A percentile compares a stretch with the other conserved stretches of the same genome.
These are phyloP conservation scores for Podila clonocystis DNA, from an alignment of 192 early-diverging fungal genomes.

Conservation along the genomic window DNA sequence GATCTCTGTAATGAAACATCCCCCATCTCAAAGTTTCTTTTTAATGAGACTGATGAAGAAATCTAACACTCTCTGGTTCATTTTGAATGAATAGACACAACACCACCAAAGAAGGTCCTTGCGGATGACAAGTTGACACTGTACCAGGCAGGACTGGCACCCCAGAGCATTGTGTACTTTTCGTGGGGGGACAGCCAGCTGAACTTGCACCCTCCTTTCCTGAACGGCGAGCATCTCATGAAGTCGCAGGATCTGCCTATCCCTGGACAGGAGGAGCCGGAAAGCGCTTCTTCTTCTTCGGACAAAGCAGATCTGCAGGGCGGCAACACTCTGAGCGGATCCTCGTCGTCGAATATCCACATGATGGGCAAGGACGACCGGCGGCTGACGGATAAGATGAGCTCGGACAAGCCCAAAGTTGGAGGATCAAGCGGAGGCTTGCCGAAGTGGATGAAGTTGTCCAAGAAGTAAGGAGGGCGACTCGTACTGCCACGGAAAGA, in stretches of 20 bases:
- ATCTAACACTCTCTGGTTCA: background rate
- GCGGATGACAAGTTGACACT: slow-evolving; percentile 53
- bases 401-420: slow-evolving; percentile 34
- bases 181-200: slow-evolving; percentile 53
- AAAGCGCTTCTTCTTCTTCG: background rate
- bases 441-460: slow-evolving; percentile 51
- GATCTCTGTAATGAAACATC: slow-evolving; percentile 26
- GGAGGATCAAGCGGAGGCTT: slow-evolving; percentile 20
- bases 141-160: slow-evolving; percentile 62
- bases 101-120: slow-evolving; percentile 63
- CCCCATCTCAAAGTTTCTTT: background rate
- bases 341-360: slow-evolving; percentile 10
- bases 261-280: slow-evolving; percentile 17
- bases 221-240: slow-evolving; percentile 40
- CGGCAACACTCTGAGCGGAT: slow-evolving; percentile 4
- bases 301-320: background rate
- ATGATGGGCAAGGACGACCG: slow-evolving; percentile 30
- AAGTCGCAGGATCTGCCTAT: slow-evolving; percentile 32
- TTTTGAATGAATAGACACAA: slow-evolving; percentile 32
- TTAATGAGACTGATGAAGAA: background rate
- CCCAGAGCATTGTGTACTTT: slow-evolving; percentile 64
- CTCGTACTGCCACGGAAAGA: too few relatives aligned
- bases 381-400: slow-evolving; percentile 35
- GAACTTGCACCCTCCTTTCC: slow-evolving; percentile 30
- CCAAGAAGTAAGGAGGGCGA: slow-evolving; percentile 22